Percentiles rank a stretch among this genome's conserved stretches.
phyloP scores from a whole-genome alignment of 352 stramenopile genomes.

The Phytophthora hybrid region DNA sequence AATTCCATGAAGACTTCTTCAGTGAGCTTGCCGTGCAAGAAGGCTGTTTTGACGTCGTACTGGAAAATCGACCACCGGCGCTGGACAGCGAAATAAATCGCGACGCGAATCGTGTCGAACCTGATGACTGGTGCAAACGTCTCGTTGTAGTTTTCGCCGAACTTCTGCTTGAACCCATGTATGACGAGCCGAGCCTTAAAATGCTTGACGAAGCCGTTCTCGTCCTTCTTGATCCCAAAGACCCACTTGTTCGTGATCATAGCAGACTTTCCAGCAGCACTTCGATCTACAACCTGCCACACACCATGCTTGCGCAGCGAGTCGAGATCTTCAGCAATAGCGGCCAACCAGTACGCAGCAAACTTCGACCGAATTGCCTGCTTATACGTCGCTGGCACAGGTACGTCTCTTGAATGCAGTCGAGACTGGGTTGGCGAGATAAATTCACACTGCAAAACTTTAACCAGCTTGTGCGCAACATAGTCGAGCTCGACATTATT shows the following conservation, averaged over 20 bases:
- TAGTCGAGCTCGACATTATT: too few species aligned
- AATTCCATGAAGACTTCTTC: too few species aligned
- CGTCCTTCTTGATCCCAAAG: constrained; percentile 10
- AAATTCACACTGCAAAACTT: too few species aligned
- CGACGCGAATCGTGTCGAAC: too few species aligned
- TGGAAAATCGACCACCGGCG: too few species aligned
- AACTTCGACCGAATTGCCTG: constrained; percentile 15
- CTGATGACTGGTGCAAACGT: too few species aligned
- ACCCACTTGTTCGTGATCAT: constrained; percentile 7
- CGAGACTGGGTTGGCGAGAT: too few species aligned
- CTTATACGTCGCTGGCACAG: too few species aligned
- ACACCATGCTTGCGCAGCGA: constrained; percentile 1
- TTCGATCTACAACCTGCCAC: constrained; percentile 4
- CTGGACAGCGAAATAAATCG: not conserved
- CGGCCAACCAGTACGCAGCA: not conserved
- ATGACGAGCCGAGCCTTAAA: constrained; percentile 13
- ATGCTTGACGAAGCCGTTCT: not conserved
- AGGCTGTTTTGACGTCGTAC: too few species aligned
- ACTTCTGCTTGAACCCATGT: constrained; percentile 13
- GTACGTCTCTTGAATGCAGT: not conserved
- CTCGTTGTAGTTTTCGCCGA: constrained; percentile 6
- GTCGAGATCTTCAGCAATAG: constrained; percentile 5
- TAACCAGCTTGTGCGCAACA: too few species aligned
- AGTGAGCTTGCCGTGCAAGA: too few species aligned
- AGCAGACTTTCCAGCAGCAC: too few species aligned